Evolutionary conservation across 2,329 filamentous ascomycete genomes (phyloP).

Genomic region (Hypomyces rosellus): DNA sequence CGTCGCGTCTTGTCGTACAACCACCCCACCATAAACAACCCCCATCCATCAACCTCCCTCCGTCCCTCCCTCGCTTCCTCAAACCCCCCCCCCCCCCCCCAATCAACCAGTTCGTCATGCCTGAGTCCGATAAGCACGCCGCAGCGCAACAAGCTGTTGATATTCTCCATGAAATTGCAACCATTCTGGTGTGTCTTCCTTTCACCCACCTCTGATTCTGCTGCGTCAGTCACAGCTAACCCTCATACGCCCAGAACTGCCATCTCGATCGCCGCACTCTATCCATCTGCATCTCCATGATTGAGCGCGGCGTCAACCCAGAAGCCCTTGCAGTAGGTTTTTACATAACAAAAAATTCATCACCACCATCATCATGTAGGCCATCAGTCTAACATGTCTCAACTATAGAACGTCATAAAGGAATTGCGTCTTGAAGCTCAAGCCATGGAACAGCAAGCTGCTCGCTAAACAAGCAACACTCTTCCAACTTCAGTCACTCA

Average conservation of each 20-base stretch:
- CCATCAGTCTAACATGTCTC: background rate
- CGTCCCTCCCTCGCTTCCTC: background rate
- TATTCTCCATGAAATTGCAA: slow-evolving; percentile 79
- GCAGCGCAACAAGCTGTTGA: slow-evolving; percentile 78
- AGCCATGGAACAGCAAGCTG: slow-evolving; percentile 34
- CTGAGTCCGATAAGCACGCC: slow-evolving; percentile 59
- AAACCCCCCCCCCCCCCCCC: no score
- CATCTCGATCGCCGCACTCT: slow-evolving; percentile 84
- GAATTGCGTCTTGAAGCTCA: slow-evolving; percentile 53
- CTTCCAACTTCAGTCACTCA: background rate
- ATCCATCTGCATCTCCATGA: slow-evolving; percentile 91
- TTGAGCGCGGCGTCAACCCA: slow-evolving; percentile 95
- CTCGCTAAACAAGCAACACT: background rate
- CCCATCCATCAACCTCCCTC: slow-evolving; percentile 4
- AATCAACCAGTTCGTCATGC: slow-evolving; percentile 28
- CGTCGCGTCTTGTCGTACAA: background rate
- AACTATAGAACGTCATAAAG: slow-evolving; percentile 49
- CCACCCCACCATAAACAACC: background rate
- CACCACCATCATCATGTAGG: background rate
- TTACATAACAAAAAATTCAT: background rate
- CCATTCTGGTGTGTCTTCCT: slow-evolving; percentile 63
- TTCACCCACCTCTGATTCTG: background rate
- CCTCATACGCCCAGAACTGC: slow-evolving; percentile 74
- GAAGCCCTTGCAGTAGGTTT: slow-evolving; percentile 80
- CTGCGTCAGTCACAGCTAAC: slow-evolving; percentile 5